Evolutionary conservation across 2,329 filamentous ascomycete species (phyloP).

Genomic region (Aspergillus brunneoviolaceus): DNA sequence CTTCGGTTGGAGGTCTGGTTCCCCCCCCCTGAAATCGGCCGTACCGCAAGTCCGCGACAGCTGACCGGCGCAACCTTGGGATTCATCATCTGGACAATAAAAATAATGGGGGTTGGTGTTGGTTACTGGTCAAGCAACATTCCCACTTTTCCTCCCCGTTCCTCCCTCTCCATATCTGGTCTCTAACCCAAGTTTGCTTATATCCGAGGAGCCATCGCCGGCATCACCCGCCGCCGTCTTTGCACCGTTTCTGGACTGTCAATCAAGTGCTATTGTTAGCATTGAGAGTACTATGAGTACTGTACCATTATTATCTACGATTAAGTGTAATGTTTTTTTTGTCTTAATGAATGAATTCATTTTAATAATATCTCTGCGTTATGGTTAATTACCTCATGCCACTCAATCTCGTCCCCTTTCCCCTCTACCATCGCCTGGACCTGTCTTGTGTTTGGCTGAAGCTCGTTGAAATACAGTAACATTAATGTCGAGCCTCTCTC

Average conservation of each 20-base stretch:
- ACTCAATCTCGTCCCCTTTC: neutral
- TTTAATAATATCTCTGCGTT: neutral
- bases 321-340: neutral
- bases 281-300: neutral
- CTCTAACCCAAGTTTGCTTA: neutral
- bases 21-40: constrained; percentile 4
- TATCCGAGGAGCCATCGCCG: constrained; percentile 18
- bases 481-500: too few relatives aligned
- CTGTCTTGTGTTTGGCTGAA: neutral
- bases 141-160: constrained; percentile 17
- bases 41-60: constrained; percentile 4
- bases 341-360: neutral
- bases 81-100: neutral
- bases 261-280: constrained; percentile 11
- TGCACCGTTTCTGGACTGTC: neutral
- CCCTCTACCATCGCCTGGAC: neutral
- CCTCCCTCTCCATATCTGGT: neutral
- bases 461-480: constrained; percentile 7
- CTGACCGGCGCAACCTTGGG: neutral
- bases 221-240: constrained; percentile 25
- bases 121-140: neutral
- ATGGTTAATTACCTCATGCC: constrained; percentile 9
- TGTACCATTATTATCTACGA: too few relatives aligned
- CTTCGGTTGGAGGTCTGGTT: constrained; percentile 9
- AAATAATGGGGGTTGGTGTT: neutral